Conservation (phyloP, 108 stramenopile species). For the Schizochytrium sp. region DNA sequence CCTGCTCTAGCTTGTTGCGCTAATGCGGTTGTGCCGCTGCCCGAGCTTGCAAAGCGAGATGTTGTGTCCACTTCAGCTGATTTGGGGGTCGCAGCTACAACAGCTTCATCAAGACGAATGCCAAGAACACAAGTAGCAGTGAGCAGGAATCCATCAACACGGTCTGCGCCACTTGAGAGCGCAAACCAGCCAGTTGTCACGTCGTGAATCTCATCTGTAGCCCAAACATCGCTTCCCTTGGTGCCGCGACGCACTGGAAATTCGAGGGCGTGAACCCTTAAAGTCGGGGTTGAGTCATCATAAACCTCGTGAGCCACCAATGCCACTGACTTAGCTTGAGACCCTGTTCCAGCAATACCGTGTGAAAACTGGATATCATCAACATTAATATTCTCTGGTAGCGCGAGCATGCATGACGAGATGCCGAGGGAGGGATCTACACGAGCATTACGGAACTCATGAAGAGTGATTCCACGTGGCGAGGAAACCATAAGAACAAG, state of each 20-base stretch:
- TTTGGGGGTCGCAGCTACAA: too few species aligned
- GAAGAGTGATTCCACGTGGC: neutral
- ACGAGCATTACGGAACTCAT: neutral
- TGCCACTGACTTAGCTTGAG: neutral
- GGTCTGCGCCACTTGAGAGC: neutral
- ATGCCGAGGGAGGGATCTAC: neutral
- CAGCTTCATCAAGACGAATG: neutral
- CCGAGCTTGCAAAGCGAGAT: too few species aligned
- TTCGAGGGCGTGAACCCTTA: neutral
- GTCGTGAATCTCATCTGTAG: slow-evolving; percentile 8
- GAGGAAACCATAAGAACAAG: slow-evolving; percentile 6
- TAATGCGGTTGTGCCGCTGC: too few species aligned
- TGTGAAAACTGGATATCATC: neutral
- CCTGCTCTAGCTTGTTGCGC: too few species aligned
- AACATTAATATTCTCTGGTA: neutral
- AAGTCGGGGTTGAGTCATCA: neutral
- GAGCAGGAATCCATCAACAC: neutral
- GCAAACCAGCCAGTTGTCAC: slow-evolving; percentile 33
- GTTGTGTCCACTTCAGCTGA: too few species aligned
- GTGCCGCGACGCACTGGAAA: neutral
- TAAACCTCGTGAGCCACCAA: neutral
- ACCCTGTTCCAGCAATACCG: neutral
- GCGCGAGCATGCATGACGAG: neutral
- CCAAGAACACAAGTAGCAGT: slow-evolving; percentile 1
- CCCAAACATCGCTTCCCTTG: neutral